Base-by-base conservation (phyloP, 495 filamentous ascomycete genomes). In the Glarea lozoyensis region DNA sequence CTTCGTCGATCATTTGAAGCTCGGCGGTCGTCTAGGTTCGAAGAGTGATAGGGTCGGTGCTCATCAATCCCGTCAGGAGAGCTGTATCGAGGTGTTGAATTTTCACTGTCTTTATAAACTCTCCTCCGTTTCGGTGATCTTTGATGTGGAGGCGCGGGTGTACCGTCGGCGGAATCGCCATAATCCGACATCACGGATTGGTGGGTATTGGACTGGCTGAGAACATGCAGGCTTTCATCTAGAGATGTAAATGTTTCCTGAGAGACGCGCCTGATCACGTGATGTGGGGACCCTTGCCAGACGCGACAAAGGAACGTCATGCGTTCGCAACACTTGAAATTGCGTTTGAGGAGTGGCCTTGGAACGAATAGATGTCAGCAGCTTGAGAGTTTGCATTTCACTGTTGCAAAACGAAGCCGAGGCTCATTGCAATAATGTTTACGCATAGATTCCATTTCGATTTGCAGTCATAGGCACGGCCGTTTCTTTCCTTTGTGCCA, bases 11-110 rank as follows among this genome's bases (percentile, higher is more conserved):
- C 38, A 9, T 17, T 25, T 23, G 51, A 47, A 30, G 51, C 52
- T 25, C 41, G 44, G 12, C 46, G 38, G 6, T 19, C 27, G 12
- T 29, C 45, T 18, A 54, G 37, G n/a, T 42, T 49, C 7, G 50
- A 49, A 7, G 50, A 40, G 25, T 46, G 21, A 19, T 45, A 36
- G 1, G 42, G 42, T 35, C 43, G 25, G 33, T 43, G 31, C n/a
- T 37, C 63, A 18, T 65, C 69, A 33, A 72, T 59, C 47, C 76
- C 75, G 45, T 77, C 73, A 21, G 72, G 69, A 16, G 73, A 76
- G 34, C 70, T 68, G 41, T 68, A 65, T 16, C 54, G 50, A 29
- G 67, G 66, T 0, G 66, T 54, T 16, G 55, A 54, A 17, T 20
- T 37, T 10, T 52, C 51, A 23, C 45, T 50, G 25, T 55, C 52